Base-by-base conservation (phyloP, 805 yeast genomes). In the Candida incommunis region DNA sequence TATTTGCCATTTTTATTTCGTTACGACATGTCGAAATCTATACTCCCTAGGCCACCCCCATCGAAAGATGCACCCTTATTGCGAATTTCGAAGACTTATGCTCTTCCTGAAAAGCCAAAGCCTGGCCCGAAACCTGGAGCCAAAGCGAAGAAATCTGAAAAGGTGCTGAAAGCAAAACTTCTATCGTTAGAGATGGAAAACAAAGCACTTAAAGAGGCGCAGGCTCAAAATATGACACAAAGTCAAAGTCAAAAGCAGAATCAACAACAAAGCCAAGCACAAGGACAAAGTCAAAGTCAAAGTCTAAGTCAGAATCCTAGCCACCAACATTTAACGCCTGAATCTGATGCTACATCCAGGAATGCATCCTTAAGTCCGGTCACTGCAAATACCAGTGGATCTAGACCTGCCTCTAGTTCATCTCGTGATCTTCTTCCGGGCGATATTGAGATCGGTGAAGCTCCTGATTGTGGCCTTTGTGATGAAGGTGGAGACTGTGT, bases 401-500 rank as follows among this genome's bases (percentile, higher is more conserved):
- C n/a, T n/a, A n/a, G n/a, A n/a, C n/a, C n/a, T n/a, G n/a, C n/a
- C n/a, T 9, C 27, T 13, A 25, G 27, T 25, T 25, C 27, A 9
- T 7, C 27, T 25, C 7, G 13, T 25, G 27, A 25, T 25, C 27
- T 25, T 7, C 27, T 25, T 7, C 27, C 27, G 7, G 27, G 13
- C 13, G 27, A 25, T 25, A 7, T 25, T 25, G 13, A 7, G 13
- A 25, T 25, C 13, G 15, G 15, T 22, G 51, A 43, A 4, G 52
- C 46, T 27, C 59, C 51, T 41, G 53, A 51, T 34, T 62, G 66
- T 47, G 64, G 61, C 3, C 50, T 61, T 4, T 62, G 66, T 45
- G 56, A 54, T 22, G 49, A 50, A 3, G 62, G 57, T 3, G 64
- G 58, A 23, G 51, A 48, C 27, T 62, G 66, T 43, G 51, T 59